Percentiles rank a stretch among this genome's conserved stretches.
These are phyloP conservation scores for Limonium bicolor DNA, from an alignment of 148 eudicot species.

Conservation along the genomic window DNA sequence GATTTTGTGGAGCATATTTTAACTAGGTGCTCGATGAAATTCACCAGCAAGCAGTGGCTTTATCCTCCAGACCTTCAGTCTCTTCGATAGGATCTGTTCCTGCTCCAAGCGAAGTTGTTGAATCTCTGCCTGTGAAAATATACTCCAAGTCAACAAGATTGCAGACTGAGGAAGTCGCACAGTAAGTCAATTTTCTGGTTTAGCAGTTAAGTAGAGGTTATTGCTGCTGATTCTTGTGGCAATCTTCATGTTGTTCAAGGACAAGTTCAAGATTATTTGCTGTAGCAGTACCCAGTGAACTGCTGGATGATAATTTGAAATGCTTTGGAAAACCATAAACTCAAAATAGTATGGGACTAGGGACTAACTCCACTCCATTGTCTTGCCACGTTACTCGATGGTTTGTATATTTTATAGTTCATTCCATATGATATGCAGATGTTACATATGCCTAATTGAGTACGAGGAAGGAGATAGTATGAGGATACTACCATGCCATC, in stretches of 20 bases:
- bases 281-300: too few relatives aligned
- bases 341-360: too few relatives aligned
- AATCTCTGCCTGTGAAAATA: slow-evolving; percentile 56
- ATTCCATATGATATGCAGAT: slow-evolving; percentile 59
- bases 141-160: slow-evolving; percentile 32
- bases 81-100: slow-evolving; percentile 91
- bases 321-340: too few relatives aligned
- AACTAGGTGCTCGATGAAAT: slow-evolving; percentile 98
- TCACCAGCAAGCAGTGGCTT: slow-evolving; percentile 94
- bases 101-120: slow-evolving; percentile 83
- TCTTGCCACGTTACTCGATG: too few relatives aligned
- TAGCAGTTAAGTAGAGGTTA: too few relatives aligned
- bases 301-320: too few relatives aligned
- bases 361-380: too few relatives aligned
- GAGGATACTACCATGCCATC: slow-evolving; percentile 80
- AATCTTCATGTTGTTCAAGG: neutral
- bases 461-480: slow-evolving; percentile 81
- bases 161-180: slow-evolving; percentile 52
- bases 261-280: neutral
- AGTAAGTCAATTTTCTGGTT: slow-evolving; percentile 37
- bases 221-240: neutral
- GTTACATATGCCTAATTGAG: slow-evolving; percentile 96
- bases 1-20: slow-evolving; percentile 23
- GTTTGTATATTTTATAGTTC: too few relatives aligned
- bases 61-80: slow-evolving; percentile 65